These are phyloP conservation scores for Spergularia marina DNA, from an alignment of 148 eudicot species.

Conservation along the genomic window DNA sequence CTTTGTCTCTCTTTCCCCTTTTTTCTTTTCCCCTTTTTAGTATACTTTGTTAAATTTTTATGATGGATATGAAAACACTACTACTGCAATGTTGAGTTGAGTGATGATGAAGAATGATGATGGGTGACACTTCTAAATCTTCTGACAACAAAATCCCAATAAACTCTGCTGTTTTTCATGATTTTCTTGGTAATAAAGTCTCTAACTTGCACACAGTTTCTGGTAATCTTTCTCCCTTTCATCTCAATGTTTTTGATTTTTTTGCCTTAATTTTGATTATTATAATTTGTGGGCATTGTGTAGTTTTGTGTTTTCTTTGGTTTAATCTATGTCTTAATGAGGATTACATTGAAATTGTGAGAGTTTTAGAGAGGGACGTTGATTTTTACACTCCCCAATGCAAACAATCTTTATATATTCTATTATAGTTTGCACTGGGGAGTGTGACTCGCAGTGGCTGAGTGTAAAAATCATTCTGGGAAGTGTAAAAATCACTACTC, in stretches of 20 bases:
- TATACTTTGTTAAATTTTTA: neutral
- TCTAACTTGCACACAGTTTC: slow-evolving; percentile 36
- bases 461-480: too few relatives aligned
- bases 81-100: slow-evolving; percentile 24
- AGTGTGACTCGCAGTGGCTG: too few relatives aligned
- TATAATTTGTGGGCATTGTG: slow-evolving; percentile 5
- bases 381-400: too few relatives aligned
- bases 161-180: slow-evolving; percentile 46
- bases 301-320: neutral
- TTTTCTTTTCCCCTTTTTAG: too few relatives aligned
- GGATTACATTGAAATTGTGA: neutral
- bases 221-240: slow-evolving; percentile 27
- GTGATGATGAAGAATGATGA: neutral
- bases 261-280: neutral
- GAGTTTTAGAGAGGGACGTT: too few relatives aligned
- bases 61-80: slow-evolving; percentile 31
- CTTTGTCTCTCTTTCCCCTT: too few relatives aligned
- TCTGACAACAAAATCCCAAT: neutral
- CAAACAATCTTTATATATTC: too few relatives aligned
- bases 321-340: neutral
- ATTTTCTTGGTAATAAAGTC: slow-evolving; percentile 36
- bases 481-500: too few relatives aligned
- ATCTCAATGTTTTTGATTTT: slow-evolving; percentile 3
- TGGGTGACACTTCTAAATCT: neutral
- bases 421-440: too few relatives aligned